Percentiles rank a stretch among this genome's conserved stretches.
Conservation (phyloP, 495 filamentous ascomycete genomes). For the Daldinia grandis region DNA sequence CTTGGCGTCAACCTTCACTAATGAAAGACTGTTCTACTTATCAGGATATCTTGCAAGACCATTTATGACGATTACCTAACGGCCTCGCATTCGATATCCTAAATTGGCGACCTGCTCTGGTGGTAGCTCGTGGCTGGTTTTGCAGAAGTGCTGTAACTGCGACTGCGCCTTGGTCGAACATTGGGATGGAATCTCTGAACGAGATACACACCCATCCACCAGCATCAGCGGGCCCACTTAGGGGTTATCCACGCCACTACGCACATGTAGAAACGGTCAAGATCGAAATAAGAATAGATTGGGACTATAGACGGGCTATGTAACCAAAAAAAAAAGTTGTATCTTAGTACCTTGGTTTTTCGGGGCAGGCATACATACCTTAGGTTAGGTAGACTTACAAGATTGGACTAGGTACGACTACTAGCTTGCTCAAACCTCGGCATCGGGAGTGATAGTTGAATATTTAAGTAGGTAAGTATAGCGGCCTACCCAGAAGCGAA, state of each 20-base stretch:
- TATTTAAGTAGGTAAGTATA: slow-evolving; percentile 3
- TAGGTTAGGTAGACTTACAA: not conserved
- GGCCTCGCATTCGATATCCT: not conserved
- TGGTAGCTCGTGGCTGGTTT: not conserved
- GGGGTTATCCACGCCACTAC: not conserved
- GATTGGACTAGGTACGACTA: not conserved
- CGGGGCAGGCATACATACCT: not conserved
- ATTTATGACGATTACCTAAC: not conserved
- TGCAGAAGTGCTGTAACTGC: not conserved
- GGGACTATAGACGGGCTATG: not conserved
- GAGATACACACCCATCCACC: not conserved
- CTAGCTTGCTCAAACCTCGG: not conserved
- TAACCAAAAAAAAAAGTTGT: not conserved
- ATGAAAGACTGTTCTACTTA: not conserved
- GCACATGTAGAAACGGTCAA: not conserved
- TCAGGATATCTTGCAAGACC: not conserved
- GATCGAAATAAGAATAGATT: not conserved
- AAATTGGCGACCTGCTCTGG: not conserved
- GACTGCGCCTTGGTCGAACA: not conserved
- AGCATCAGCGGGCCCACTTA: not conserved
- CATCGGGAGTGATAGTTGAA: not conserved
- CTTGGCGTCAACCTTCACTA: not conserved
- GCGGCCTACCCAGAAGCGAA: not conserved
- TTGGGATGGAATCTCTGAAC: not conserved
- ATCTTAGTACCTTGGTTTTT: not conserved